phyloP scores from a whole-genome alignment of 257 asterid species.

The Nemophila menziesii region DNA sequence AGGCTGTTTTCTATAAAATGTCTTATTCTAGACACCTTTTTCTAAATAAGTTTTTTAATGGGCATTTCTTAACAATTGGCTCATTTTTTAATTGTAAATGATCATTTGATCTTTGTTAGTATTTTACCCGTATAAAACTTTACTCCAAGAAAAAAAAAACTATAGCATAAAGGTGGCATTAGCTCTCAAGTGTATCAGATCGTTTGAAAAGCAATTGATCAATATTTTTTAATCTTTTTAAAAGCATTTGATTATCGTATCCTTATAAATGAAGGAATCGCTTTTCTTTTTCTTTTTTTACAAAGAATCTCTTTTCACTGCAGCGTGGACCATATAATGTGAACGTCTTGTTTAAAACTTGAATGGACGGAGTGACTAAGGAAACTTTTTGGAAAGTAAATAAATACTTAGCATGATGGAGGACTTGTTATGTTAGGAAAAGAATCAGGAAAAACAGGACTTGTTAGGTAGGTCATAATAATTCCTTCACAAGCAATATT shows the following conservation, averaged over 20 bases:
- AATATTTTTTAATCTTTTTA: neutral
- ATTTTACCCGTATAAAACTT: no score
- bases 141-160: no score
- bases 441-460: constrained; percentile 1
- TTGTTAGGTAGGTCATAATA: constrained; percentile 3
- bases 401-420: neutral
- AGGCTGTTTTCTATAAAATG: no score
- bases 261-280: constrained; percentile 23
- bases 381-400: neutral
- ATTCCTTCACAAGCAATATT: constrained; percentile 10
- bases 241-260: neutral
- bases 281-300: no score
- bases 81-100: no score
- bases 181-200: no score
- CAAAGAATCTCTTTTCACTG: neutral
- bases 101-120: neutral
- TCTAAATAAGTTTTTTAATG: no score
- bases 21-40: no score
- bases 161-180: neutral
- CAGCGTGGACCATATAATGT: neutral
- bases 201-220: neutral
- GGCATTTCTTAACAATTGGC: no score
- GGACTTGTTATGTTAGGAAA: neutral
- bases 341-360: neutral
- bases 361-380: neutral